Conservation (phyloP, 2,329 filamentous ascomycete species). For the Fusarium lyarnte region DNA sequence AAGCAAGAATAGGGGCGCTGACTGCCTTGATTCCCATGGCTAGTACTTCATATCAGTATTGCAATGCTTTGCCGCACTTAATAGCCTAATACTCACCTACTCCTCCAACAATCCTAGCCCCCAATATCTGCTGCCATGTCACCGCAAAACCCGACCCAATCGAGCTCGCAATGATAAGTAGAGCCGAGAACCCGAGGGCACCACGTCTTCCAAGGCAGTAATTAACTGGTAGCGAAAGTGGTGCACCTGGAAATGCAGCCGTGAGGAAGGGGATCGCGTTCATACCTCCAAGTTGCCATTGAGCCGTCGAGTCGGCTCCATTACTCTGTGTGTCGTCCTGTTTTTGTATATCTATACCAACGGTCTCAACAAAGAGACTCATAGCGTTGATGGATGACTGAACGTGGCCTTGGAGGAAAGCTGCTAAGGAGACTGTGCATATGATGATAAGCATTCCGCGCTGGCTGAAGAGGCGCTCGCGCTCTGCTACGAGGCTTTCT, state of each 20-base stretch:
- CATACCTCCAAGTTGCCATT: constrained; percentile 44
- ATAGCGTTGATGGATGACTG: constrained; percentile 54
- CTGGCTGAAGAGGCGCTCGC: constrained; percentile 45
- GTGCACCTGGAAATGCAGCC: constrained; percentile 50
- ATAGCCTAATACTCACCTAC: constrained; percentile 9
- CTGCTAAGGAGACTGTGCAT: constrained; percentile 52
- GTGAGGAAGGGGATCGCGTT: constrained; percentile 52
- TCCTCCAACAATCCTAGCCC: constrained; percentile 39
- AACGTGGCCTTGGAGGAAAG: constrained; percentile 55
- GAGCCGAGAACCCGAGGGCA: constrained; percentile 50
- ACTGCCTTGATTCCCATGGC: constrained; percentile 62
- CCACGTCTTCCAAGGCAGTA: constrained; percentile 51
- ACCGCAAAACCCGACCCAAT: constrained; percentile 47
- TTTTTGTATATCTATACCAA: constrained; percentile 12
- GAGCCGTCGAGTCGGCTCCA: not conserved
- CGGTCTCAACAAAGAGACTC: constrained; percentile 42
- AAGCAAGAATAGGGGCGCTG: constrained; percentile 58
- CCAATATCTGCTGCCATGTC: constrained; percentile 46
- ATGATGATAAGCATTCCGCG: constrained; percentile 33
- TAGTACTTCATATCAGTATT: not conserved
- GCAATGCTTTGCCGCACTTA: not conserved
- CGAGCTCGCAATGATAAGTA: constrained; percentile 51
- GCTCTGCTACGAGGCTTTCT: constrained; percentile 21
- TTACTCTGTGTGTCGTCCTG: not conserved
- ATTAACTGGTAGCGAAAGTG: constrained; percentile 51